Percentiles rank a stretch among this genome's conserved stretches.
Evolutionary conservation across 2,329 filamentous ascomycete genomes (phyloP).

Genomic region (Xylaria sp.): DNA sequence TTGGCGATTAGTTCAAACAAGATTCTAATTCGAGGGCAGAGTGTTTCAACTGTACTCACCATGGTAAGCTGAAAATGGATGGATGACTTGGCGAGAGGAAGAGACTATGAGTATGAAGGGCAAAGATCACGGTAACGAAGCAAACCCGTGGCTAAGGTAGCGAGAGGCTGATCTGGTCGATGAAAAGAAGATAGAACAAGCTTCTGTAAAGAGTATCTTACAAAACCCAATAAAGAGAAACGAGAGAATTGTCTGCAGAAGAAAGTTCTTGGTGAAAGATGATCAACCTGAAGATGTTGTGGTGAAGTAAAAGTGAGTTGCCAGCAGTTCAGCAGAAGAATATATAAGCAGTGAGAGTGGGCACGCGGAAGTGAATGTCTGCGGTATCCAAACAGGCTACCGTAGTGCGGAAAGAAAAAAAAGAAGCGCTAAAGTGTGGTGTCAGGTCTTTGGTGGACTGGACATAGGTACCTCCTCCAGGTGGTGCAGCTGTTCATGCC

Average conservation of each 20-base stretch:
- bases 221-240: not conserved
- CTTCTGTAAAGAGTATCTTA: not conserved
- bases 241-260: not conserved
- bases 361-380: no score
- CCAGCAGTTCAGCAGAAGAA: not conserved
- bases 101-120: not conserved
- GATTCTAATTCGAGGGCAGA: no score
- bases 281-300: not conserved
- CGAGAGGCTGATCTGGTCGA: not conserved
- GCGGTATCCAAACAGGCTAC: no score
- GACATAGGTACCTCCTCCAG: no score
- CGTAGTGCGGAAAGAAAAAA: no score
- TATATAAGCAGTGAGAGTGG: no score
- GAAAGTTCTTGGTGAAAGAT: not conserved
- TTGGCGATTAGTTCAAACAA: not conserved
- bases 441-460: no score
- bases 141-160: not conserved
- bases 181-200: not conserved
- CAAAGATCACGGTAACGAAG: not conserved
- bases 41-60: not conserved
- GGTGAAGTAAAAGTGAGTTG: not conserved
- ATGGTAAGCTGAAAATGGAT: not conserved
- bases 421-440: no score
- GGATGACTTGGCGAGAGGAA: not conserved
- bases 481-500: not conserved